Base-by-base conservation (phyloP, 192 early-diverging fungal species). In the Podila horticola region DNA sequence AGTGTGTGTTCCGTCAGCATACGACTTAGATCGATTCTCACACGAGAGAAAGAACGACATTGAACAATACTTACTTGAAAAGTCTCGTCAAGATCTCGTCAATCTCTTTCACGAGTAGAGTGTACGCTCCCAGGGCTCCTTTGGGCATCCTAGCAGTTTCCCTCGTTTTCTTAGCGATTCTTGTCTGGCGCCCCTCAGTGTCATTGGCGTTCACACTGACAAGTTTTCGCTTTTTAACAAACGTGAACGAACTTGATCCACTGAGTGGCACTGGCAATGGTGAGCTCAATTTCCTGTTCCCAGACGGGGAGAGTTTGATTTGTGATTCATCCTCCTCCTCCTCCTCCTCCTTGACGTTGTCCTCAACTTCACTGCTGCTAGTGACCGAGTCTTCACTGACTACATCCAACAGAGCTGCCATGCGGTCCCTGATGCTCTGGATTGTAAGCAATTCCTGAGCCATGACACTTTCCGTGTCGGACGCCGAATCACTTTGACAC, bases 71-170 rank as follows among this genome's bases (percentile, higher is more conserved):
- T 67, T 84, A 93, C 87, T 64, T 82, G 64, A 92, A 67, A 5
- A 79, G n/a, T 19, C 65, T 61, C 34, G 28, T 38, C 17, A 82
- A 50, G 13, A 69, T 50, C n/a, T 82, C 63, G 29, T 64, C 76
- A 28, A 81, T 60, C 31, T 81, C 76, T 24, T 71, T 67, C 22
- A 81, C 76, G 31, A 81, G 62, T n/a, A 73, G 15, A 17, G 76
- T 81, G 34, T 81, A 81, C 4, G 61, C 74, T 13, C 76, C 79
- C 6, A 84, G 30, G 24, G 74, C 67, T 1, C 85, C 84, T 38
- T 84, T 83, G n/a, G 82, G 65, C 64, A 83, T 66, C 55, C 83
- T 64, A 3, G 81, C 74, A 24, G 88, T 74, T 65, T 69, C 83
- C 58, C 86, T 75, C 8, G 74, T 72, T 58, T 82, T 84, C 26